Evolutionary conservation across 495 filamentous ascomycete species (phyloP), one percentile per base, ranked within the genome.

Genomic region (Beverwykella pulmonaria): DNA sequence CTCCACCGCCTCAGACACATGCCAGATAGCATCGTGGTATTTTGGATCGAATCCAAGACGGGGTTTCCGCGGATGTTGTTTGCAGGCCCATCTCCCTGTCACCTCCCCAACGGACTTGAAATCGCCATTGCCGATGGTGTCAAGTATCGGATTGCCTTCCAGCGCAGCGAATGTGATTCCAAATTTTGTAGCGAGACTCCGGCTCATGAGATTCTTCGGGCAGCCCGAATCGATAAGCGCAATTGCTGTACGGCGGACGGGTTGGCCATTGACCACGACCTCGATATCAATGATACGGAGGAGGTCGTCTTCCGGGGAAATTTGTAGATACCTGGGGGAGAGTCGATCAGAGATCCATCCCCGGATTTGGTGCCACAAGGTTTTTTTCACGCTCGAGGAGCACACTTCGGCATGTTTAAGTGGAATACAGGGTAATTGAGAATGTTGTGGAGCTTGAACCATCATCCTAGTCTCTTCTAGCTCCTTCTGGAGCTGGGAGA

Each of bases 21-120:
- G 14, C 14, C n/a, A 53, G 5, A 8, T 29, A 2, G 49, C 25
- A 23, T 53, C 49, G 19, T 25, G 7, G 17, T 22, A 53, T 22
- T 29, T 53, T 22, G 49, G 49, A 17, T 53, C 49, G 49, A 23
- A n/a, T 48, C 44, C 44, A 48, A 23, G 44, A 17, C 44, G 22
- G 15, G 44, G 6, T n/a, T 19, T 19, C 30, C 30, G 30, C 30
- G 30, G 30, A 34, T 34, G 5, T 12, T 34, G 4, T 34, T 34
- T 34, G 30, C 30, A 5, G 30, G 30, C 30, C 30, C 30, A 34
- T 34, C 30, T 34, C 30, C 30, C 30, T 34, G 12, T 12, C 12
- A 34, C 30, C 30, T 34, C 30, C 5, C 30, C 44, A 6, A 48
- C 20, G 4, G 44, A 48, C 15, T n/a, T 17, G 44, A n/a, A 48